These are phyloP conservation scores for Cucumis cinereus DNA, from an alignment of 306 rosid genomes.

Conservation along the genomic window DNA sequence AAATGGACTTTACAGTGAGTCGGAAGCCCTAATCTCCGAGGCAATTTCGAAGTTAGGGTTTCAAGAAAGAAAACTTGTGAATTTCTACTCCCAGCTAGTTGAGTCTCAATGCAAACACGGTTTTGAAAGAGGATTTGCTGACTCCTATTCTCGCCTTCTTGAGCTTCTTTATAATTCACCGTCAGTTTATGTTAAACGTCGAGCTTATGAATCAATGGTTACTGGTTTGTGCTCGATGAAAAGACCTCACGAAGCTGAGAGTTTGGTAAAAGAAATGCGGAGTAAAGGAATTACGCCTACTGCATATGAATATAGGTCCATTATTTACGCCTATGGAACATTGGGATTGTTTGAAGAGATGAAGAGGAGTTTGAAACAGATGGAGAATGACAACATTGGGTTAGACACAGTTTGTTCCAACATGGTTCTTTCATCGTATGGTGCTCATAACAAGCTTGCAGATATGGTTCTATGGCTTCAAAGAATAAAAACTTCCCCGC, in stretches of 20 bases:
- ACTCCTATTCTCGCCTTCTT: conserved; percentile 23
- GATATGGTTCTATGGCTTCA: conserved; percentile 55
- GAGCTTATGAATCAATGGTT: conserved; percentile 51
- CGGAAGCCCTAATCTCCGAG: conserved; percentile 35
- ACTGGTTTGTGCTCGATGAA: conserved; percentile 55
- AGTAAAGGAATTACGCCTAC: conserved; percentile 33
- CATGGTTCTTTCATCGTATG: conserved; percentile 69
- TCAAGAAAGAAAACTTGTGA: conserved; percentile 39
- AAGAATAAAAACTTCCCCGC: conserved; percentile 29
- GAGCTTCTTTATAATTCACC: conserved; percentile 31
- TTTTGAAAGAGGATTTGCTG: conserved; percentile 40
- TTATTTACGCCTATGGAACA: conserved; percentile 52
- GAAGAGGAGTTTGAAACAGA: conserved; percentile 38
- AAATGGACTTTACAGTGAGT: conserved; percentile 23
- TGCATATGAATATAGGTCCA: conserved; percentile 43
- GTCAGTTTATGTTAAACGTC: conserved; percentile 40
- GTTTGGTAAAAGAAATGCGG: conserved; percentile 37
- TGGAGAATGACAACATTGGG: conserved; percentile 40
- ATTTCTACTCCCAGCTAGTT: conserved; percentile 41
- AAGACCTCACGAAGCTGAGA: conserved; percentile 49
- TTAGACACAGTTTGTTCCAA: conserved; percentile 52
- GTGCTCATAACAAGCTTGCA: conserved; percentile 40
- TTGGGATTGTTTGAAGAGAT: conserved; percentile 51
- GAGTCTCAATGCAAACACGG: conserved; percentile 50
- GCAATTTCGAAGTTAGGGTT: conserved; percentile 27